Conservation (phyloP, 2,329 filamentous ascomycete species). For the Dothistroma septosporum region DNA sequence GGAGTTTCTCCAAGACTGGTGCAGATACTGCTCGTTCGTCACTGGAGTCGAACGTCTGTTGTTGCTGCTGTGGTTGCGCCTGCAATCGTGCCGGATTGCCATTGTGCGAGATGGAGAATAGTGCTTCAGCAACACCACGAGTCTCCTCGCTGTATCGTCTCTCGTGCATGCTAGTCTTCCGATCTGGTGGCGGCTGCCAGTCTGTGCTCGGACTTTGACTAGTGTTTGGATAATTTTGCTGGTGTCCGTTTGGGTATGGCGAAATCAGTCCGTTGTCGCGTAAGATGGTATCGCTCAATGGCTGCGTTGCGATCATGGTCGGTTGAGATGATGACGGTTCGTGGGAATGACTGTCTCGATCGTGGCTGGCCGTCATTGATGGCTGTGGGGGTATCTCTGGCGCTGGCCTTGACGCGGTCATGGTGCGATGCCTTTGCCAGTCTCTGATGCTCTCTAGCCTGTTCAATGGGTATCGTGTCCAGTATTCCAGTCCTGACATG, state of each 20-base stretch:
- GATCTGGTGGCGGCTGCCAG: slow-evolving; percentile 9
- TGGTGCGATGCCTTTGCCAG: slow-evolving; percentile 16
- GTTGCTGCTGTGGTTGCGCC: not conserved
- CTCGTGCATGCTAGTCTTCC: slow-evolving; percentile 4
- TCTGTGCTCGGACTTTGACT: not conserved
- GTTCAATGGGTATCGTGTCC: slow-evolving; percentile 17
- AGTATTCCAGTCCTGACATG: slow-evolving; percentile 22
- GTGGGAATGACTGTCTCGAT: not conserved
- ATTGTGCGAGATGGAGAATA: slow-evolving; percentile 23
- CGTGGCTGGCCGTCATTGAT: not conserved
- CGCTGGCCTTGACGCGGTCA: not conserved
- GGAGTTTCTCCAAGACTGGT: slow-evolving; percentile 3
- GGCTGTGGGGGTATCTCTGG: not conserved
- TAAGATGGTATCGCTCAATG: not conserved
- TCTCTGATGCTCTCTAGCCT: slow-evolving; percentile 17
- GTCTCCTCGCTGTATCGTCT: slow-evolving; percentile 23
- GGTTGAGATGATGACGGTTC: not conserved
- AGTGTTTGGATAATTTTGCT: not conserved
- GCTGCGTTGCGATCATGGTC: not conserved
- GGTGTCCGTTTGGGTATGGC: slow-evolving; percentile 2
- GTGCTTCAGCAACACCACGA: slow-evolving; percentile 20
- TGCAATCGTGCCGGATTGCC: slow-evolving; percentile 6
- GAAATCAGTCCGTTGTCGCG: slow-evolving; percentile 1
- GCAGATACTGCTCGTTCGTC: not conserved
- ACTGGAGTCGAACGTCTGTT: not conserved